These are phyloP conservation scores for Lepidium campestre DNA, from an alignment of 441 rosid species.

Conservation along the genomic window DNA sequence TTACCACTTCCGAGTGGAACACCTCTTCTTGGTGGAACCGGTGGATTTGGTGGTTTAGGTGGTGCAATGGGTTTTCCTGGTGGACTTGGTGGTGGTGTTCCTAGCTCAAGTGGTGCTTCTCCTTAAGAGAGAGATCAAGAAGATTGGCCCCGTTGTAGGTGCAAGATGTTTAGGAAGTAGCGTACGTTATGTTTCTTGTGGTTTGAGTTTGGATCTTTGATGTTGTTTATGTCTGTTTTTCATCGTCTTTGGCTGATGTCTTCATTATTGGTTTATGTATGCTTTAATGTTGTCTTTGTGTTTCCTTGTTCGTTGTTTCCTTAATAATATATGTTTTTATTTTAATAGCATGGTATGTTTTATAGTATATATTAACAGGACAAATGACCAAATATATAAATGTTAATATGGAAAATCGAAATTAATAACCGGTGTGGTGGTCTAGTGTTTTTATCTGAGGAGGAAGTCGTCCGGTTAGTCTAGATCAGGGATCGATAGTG, in stretches of 20 bases:
- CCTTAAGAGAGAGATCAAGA: constrained; percentile 5
- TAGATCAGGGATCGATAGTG: no score
- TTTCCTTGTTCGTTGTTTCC: not conserved
- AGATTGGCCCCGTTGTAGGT: not conserved
- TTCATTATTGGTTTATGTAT: not conserved
- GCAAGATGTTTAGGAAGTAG: not conserved
- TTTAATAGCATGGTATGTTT: not conserved
- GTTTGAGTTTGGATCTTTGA: not conserved
- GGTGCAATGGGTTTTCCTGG: not conserved
- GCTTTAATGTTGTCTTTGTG: not conserved
- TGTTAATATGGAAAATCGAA: not conserved
- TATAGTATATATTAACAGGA: not conserved
- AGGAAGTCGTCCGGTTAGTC: no score
- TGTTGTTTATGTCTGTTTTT: not conserved
- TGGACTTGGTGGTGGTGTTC: constrained; percentile 20
- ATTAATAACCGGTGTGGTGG: no score
- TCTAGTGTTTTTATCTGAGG: no score
- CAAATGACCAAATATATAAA: not conserved
- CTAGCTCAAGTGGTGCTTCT: constrained; percentile 12
- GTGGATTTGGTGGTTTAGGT: not conserved
- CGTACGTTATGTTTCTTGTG: not conserved
- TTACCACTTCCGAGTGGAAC: constrained; percentile 20
- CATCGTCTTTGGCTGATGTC: not conserved
- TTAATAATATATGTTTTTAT: not conserved
- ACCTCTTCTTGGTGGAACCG: constrained; percentile 25